These are phyloP conservation scores for Zygosaccharomyces siamensis DNA, from an alignment of 805 yeast genomes.

Conservation along the genomic window DNA sequence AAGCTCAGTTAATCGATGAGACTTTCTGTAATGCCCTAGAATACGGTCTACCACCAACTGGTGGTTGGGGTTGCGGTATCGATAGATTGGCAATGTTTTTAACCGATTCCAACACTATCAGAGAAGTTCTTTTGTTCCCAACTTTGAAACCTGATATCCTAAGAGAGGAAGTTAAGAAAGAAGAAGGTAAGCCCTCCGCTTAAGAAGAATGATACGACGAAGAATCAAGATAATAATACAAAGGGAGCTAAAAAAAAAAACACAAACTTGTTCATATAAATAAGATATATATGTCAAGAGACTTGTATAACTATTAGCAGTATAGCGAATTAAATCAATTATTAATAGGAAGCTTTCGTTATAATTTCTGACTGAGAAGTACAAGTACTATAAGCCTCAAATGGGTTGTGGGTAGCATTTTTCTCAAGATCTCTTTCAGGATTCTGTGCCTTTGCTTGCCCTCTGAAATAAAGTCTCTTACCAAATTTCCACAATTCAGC, in stretches of 20 bases:
- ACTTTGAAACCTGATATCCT: constrained; percentile 89
- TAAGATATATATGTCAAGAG: not conserved
- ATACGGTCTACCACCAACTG: constrained; percentile 98
- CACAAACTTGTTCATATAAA: constrained; percentile 1
- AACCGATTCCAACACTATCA: constrained; percentile 91
- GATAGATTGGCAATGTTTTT: constrained; percentile 97
- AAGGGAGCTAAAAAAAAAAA: not conserved
- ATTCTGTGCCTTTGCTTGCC: constrained; percentile 41
- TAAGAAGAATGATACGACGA: constrained; percentile 1
- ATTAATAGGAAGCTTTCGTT: not conserved
- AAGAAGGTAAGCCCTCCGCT: constrained; percentile 13
- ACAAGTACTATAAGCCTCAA: constrained; percentile 52
- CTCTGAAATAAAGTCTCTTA: constrained; percentile 54
- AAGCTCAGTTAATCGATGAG: constrained; percentile 95
- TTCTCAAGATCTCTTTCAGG: constrained; percentile 64
- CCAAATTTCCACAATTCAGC: constrained; percentile 63
- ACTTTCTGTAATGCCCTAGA: constrained; percentile 96
- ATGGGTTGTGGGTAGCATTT: constrained; percentile 44
- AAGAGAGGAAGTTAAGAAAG: constrained; percentile 33
- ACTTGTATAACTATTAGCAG: not conserved
- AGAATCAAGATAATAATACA: not conserved
- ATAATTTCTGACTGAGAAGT: constrained; percentile 39
- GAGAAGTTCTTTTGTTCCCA: constrained; percentile 97
- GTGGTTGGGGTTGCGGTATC: constrained; percentile 99
- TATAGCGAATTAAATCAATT: not conserved